These are phyloP conservation scores for Suhomyces terraborum DNA, from an alignment of 1,139 yeast species.

Conservation along the genomic window DNA sequence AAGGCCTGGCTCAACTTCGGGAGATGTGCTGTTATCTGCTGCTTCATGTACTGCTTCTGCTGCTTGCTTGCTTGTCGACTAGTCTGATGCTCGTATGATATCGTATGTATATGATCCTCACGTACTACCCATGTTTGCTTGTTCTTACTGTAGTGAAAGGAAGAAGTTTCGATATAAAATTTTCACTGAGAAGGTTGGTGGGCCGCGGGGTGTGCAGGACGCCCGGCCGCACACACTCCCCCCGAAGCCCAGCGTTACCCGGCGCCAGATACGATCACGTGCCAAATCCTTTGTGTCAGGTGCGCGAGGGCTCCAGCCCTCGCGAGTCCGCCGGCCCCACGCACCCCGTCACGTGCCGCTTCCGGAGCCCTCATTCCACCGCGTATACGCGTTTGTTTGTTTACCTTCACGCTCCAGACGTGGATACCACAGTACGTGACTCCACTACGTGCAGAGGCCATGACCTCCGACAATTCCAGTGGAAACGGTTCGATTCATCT, in stretches of 20 bases:
- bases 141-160: slow-evolving; percentile 23
- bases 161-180: slow-evolving; percentile 14
- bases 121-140: slow-evolving; percentile 70
- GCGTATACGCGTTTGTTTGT: slow-evolving; percentile 12
- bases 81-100: background rate
- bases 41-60: background rate
- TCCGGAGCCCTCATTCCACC: too few relatives aligned
- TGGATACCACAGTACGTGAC: slow-evolving; percentile 3
- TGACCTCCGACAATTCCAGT: background rate
- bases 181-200: slow-evolving; percentile 13
- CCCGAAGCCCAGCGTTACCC: slow-evolving; percentile 4
- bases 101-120: slow-evolving; percentile 21
- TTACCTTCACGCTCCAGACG: slow-evolving; percentile 9
- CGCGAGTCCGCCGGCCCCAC: too few relatives aligned
- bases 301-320: slow-evolving; percentile 12
- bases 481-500: background rate
- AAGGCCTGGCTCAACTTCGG: background rate
- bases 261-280: slow-evolving; percentile 3
- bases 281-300: background rate
- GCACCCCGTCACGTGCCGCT: too few relatives aligned
- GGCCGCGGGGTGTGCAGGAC: slow-evolving; percentile 13
- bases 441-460: background rate
- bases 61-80: background rate
- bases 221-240: background rate
- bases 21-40: background rate